phyloP scores from a whole-genome alignment of 306 rosid genomes.

The Cajanus cajan region DNA sequence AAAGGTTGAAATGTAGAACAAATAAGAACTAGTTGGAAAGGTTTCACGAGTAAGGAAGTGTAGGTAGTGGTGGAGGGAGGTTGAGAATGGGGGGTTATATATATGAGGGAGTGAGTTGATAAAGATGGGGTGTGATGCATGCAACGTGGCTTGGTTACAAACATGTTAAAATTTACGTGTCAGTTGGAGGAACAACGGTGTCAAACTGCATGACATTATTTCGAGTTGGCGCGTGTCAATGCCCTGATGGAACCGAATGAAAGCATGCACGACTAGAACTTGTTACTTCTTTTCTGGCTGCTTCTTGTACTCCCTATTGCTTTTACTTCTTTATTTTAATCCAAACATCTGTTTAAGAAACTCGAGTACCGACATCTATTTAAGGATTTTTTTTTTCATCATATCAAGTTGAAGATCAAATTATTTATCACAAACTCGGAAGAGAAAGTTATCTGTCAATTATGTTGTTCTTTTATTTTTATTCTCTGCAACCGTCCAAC shows the following conservation, averaged over 20 bases:
- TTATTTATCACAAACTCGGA: too few relatives aligned
- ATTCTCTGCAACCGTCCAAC: conserved; percentile 23
- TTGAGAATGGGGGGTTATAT: not conserved
- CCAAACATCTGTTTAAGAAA: too few relatives aligned
- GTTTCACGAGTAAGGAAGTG: not conserved
- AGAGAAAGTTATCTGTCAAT: too few relatives aligned
- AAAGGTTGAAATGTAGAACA: not conserved
- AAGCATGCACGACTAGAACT: not conserved
- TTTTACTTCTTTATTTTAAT: not conserved
- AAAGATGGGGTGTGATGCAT: not conserved
- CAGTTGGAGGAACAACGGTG: conserved; percentile 17
- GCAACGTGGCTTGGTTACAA: conserved; percentile 41
- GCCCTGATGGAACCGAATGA: conserved; percentile 22
- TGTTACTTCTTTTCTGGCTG: not conserved
- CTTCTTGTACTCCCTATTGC: not conserved
- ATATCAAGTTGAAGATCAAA: too few relatives aligned
- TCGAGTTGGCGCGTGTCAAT: conserved; percentile 19
- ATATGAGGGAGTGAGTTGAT: conserved; percentile 25
- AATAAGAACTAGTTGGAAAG: not conserved
- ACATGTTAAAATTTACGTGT: conserved; percentile 28
- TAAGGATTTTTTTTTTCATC: too few relatives aligned
- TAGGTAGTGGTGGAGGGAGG: not conserved
- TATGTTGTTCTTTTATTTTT: not conserved
- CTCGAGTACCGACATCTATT: too few relatives aligned
- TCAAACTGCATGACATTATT: not conserved